A percentile compares a stretch with the other conserved stretches of the same genome.
Evolutionary conservation across 208 protist genomes (phyloP).

Genomic region (Trichomonas vaginalis): DNA sequence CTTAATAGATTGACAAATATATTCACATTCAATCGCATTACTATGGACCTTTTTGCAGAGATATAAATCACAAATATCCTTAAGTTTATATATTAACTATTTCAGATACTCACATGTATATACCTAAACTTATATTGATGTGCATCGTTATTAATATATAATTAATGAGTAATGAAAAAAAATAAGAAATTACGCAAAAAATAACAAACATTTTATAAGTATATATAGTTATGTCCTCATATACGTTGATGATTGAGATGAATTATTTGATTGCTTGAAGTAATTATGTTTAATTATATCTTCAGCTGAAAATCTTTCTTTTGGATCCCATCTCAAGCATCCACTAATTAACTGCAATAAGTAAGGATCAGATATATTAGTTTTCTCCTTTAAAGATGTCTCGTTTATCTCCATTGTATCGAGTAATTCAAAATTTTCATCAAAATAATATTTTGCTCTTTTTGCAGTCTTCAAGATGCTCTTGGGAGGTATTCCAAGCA

Average conservation of each 20-base stretch:
- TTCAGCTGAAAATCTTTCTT: background rate
- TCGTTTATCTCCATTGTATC: background rate
- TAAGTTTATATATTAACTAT: too few species aligned
- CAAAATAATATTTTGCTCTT: background rate
- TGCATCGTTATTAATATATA: too few species aligned
- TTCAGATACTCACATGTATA: too few species aligned
- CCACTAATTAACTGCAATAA: background rate
- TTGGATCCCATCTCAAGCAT: background rate
- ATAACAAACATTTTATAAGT: too few species aligned
- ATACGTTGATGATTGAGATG: background rate
- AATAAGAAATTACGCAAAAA: too few species aligned
- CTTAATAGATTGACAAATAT: too few species aligned
- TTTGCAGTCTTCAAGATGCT: background rate
- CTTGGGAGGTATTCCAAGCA: background rate
- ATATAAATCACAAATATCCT: too few species aligned
- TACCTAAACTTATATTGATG: too few species aligned
- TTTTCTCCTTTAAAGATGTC: background rate
- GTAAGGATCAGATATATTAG: background rate
- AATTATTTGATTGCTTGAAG: background rate
- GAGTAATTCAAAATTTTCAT: background rate
- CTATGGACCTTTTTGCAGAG: too few species aligned
- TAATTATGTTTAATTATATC: background rate
- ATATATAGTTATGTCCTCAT: background rate
- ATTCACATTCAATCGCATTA: too few species aligned
- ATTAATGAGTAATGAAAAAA: too few species aligned